Base-by-base conservation (phyloP, 805 yeast genomes). In the Barnettozyma pratensis region DNA sequence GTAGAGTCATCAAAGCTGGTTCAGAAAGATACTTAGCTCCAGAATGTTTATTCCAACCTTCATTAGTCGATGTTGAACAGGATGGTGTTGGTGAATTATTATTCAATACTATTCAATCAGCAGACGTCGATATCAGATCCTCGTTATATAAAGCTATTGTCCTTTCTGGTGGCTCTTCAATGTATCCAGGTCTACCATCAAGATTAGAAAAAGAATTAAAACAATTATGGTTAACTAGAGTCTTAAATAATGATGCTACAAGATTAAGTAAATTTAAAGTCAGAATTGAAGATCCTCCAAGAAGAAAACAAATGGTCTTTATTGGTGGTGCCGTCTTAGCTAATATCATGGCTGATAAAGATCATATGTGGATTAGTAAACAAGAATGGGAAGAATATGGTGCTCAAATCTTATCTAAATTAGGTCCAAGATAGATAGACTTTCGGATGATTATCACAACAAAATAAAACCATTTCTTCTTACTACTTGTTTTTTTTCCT, bases 341-440 rank as follows among this genome's bases (percentile, higher is more conserved):
- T 34, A 89, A 87, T 64, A 92, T 94, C 58, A 94, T 94, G 98
- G 96, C 96, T 42, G 97, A 91, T 67, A 94, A 92, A 68, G 97
- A 91, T 57, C 97, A 91, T 63, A 87, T 94, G 96, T 94, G 99
- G 99, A 80, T 94, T 57, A 75, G 88, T 46, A 91, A 87, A 66
- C 89, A 86, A 65, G 99, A 94, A 71, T 94, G 98, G 98, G 94
- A 89, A 66, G 99, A 94, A 73, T 89, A 86, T 63, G 99, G 99
- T 32, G 80, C 96, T 39, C 77, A 91, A 36, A 80, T 88, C 10
- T 79, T 94, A 68, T 70, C 77, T 35, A 94, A 94, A 70, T 81
- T 94, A 60, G 99, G 98, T 7, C 97, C 97, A 50, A 81, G 98
- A 70, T 90, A 72, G 48, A 29, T 1, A 9, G 32, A 43, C 12